These are phyloP conservation scores for Scheffersomyces cryptocercus DNA, from an alignment of 1,139 yeast genomes.

Conservation along the genomic window DNA sequence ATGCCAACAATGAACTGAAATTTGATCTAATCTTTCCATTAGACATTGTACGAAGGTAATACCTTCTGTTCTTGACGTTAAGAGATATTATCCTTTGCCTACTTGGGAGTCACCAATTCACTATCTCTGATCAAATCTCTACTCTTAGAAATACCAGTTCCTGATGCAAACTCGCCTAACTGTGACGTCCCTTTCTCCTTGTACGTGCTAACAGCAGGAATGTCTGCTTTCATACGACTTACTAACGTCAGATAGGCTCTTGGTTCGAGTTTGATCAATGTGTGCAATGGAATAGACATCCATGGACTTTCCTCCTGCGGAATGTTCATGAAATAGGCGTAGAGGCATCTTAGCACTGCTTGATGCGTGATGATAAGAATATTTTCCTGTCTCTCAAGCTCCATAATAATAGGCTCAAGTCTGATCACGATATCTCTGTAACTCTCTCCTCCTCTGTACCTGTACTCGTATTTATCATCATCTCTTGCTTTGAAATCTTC, in stretches of 20 bases:
- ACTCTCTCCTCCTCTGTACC: conserved; percentile 96
- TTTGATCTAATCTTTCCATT: no score
- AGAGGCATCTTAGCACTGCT: conserved; percentile 93
- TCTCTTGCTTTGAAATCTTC: conserved; percentile 96
- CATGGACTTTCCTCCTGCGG: conserved; percentile 98
- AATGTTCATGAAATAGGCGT: conserved; percentile 97
- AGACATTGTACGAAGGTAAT: no score
- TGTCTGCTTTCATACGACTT: conserved; percentile 87
- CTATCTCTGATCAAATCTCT: conserved; percentile 43
- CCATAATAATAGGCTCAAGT: conserved; percentile 96
- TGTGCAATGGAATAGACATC: conserved; percentile 98
- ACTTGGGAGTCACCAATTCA: conserved; percentile 7
- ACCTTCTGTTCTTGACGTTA: no score
- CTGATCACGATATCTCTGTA: conserved; percentile 94
- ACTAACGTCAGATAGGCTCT: conserved; percentile 89
- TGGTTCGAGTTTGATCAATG: conserved; percentile 90
- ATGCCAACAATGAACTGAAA: no score
- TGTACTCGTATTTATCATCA: conserved; percentile 91
- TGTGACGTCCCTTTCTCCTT: conserved; percentile 90
- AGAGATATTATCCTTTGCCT: no score
- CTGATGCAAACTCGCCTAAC: conserved; percentile 56
- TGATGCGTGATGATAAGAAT: conserved; percentile 95
- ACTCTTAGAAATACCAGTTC: conserved; percentile 30
- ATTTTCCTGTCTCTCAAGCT: conserved; percentile 94
- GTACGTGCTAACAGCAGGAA: conserved; percentile 96